Evolutionary conservation across 1,139 yeast species (phyloP), one percentile per base, ranked within the genome.

Genomic region (Kluyveromyces sp.): DNA sequence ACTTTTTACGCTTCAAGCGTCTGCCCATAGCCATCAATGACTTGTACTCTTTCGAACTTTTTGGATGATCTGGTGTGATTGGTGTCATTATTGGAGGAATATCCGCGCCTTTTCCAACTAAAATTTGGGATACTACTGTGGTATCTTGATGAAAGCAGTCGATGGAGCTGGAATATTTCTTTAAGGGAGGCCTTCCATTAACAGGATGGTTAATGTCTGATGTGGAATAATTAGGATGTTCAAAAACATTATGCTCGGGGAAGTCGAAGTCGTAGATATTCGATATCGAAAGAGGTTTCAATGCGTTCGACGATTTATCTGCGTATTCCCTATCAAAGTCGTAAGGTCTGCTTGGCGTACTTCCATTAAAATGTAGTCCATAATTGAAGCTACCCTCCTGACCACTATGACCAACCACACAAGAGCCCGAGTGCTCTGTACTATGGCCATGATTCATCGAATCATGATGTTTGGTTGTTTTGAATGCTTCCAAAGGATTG

Each of bases 11-110:
- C 8, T 34, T 12, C 37, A 34, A 12, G 37, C 17, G 6, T 16
- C n/a, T 17, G n/a, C 17, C 20, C 37, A 34, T 34, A 4, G 37
- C 37, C 13, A 34, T 19, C 13, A 34, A 25, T 4, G 37, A 34
- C 8, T 34, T 20, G 28, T 34, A 22, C 17, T 34, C 37, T 13
- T 34, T 34, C 4, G 17, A 18, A 34, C 37, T 34, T 33, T 37
- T 37, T 11, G 41, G 30, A 39, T 39, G 19, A 11, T 31, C 36
- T 20, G 41, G 36, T 22, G 33, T 39, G 9, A 32, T 8, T 8
- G 41, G 41, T 9, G 41, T 39, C 8, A 39, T 39, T 12, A 39
- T 6, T 13, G 31, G 36, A 13, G 41, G 41, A 12, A 12, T 11
- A 4, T 13, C 12, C 7, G 31, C 17, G 20, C 32, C 13, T 8